Base-by-base conservation (phyloP, 1,284 basidiomycete genomes). In the Marasmius sp. region DNA sequence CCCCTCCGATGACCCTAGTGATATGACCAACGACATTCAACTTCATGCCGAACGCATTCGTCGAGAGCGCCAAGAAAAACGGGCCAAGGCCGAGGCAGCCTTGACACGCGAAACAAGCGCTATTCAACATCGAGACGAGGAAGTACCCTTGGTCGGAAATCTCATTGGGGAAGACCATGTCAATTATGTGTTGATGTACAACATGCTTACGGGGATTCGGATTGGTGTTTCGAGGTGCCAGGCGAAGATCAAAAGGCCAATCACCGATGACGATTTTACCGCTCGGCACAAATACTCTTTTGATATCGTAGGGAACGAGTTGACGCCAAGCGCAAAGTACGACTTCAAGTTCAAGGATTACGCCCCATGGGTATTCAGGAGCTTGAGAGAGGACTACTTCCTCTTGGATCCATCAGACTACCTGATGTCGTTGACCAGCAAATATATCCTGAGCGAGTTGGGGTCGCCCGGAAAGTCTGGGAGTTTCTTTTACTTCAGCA, bases 261-360 rank as follows among this genome's bases (percentile, higher is more conserved):
- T 99, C 39, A 93, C 91, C 9, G 85, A 89, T 50, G 93, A 93
- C 43, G 97, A 99, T 75, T 99, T 95, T 70, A 81, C 80, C 2
- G 93, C 96, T 27, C 84, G 87, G 61, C 95, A 98, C 80, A 99
- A 99, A 76, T 98, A 89, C 75, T 95, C 94, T 1, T 98, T 99
- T 74, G 97, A 99, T 76, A 95, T 98, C 66, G 85, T 98, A 71
- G 97, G 97, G 18, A 98, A 98, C 75, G 97, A 98, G 77, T 81
- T 99, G 52, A 98, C 96, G 6, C 97, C 97, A 0, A 97, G 94
- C 0, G 96, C 96, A 6, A 93, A 91, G 75, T 96, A 97, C 76
- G 94, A 97, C 75, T 97, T 97, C 84, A 99, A 99, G 77, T 99
- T 99, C 84, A 99, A 99, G 76, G 97, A 98, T 74, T 99, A 99